Evolutionary conservation across 1,284 basidiomycete genomes (phyloP).

Genomic region (Athelia sp.): DNA sequence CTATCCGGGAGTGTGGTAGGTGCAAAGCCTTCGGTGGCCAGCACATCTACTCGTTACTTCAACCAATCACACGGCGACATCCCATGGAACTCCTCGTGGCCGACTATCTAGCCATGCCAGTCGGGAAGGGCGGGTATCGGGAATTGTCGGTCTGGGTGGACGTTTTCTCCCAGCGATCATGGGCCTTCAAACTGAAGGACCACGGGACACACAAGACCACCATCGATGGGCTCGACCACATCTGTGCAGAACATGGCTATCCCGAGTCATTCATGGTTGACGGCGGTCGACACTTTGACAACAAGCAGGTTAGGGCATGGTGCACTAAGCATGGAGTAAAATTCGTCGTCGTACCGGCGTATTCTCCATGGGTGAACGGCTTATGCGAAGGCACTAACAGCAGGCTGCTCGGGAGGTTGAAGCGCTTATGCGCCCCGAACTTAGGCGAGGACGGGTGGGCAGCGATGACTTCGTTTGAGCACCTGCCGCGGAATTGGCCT

Average conservation of each 20-base stretch:
- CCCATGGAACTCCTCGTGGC: constrained; percentile 30
- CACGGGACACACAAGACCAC: constrained; percentile 21
- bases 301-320: constrained; percentile 21
- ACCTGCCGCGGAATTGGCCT: constrained; percentile 23
- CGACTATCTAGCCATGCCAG: constrained; percentile 28
- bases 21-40: constrained; percentile 23
- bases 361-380: constrained; percentile 36
- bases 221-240: constrained; percentile 12
- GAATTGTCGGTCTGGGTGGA: constrained; percentile 23
- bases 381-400: constrained; percentile 29
- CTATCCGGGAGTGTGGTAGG: constrained; percentile 21
- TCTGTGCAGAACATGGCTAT: constrained; percentile 14
- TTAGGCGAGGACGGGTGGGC: constrained; percentile 23
- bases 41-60: constrained; percentile 22
- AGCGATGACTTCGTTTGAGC: constrained; percentile 5
- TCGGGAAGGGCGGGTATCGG: constrained; percentile 25
- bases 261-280: constrained; percentile 29
- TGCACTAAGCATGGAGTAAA: constrained; percentile 20
- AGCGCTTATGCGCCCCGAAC: constrained; percentile 24
- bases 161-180: constrained; percentile 20
- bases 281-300: constrained; percentile 32
- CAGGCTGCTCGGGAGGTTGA: constrained; percentile 22
- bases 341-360: constrained; percentile 22
- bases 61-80: constrained; percentile 28
- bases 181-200: constrained; percentile 21